Conservation (phyloP, 768 basidiomycete genomes). For the Kwoniella pini region DNA sequence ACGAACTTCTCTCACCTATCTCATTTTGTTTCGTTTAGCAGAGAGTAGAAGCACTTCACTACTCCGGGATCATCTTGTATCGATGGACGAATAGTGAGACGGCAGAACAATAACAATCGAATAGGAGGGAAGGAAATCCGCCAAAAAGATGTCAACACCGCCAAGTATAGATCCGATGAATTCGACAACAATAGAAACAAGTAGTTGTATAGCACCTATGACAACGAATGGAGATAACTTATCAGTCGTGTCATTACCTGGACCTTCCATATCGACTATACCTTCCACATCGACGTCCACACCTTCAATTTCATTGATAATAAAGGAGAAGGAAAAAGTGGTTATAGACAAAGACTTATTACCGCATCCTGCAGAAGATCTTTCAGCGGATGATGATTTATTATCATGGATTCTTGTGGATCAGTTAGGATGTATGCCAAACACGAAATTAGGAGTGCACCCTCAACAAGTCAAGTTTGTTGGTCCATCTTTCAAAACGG, state of each 20-base stretch:
- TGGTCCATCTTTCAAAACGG: conserved; percentile 44
- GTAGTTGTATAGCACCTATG: no score
- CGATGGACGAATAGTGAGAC: no score
- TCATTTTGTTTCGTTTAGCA: no score
- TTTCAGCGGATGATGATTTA: conserved; percentile 51
- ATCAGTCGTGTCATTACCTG: no score
- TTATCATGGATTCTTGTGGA: conserved; percentile 52
- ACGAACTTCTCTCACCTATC: no score
- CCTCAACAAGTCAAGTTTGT: conserved; percentile 50
- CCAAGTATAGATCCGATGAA: not conserved
- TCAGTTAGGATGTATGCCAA: conserved; percentile 48
- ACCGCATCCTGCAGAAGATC: conserved; percentile 49
- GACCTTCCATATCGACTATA: not conserved
- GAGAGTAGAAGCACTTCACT: no score
- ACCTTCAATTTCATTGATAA: not conserved
- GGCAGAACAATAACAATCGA: no score
- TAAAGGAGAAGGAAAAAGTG: conserved; percentile 1
- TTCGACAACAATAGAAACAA: no score
- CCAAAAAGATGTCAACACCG: not conserved
- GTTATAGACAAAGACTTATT: conserved; percentile 12
- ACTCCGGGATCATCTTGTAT: no score
- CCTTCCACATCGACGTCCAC: not conserved
- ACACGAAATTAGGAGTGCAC: conserved; percentile 49
- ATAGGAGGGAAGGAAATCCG: no score
- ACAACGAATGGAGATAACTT: no score